Evolutionary conservation across 2,329 filamentous ascomycete genomes (phyloP).

Genomic region (Polytolypa hystricis): DNA sequence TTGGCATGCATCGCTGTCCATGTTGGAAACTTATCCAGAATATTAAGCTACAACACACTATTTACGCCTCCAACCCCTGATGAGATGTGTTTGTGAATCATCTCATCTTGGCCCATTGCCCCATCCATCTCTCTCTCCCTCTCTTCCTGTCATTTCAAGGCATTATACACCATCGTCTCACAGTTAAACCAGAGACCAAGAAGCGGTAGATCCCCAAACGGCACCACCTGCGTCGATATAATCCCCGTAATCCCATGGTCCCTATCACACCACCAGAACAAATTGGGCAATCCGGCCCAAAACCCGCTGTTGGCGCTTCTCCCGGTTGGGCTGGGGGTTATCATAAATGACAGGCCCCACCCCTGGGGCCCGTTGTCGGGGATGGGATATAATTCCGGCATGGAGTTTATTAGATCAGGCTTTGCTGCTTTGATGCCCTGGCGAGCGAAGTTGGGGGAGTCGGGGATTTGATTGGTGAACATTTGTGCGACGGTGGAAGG

Average conservation of each 20-base stretch:
- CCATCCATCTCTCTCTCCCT: not conserved
- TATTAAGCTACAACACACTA: no score
- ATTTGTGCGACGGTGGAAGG: conserved; percentile 50
- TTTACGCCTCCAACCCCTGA: no score
- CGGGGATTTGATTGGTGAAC: conserved; percentile 52
- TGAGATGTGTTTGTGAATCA: no score
- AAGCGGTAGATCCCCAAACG: conserved; percentile 37
- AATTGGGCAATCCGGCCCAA: conserved; percentile 51
- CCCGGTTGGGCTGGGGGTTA: conserved; percentile 42
- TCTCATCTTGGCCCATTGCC: no score
- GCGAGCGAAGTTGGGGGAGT: conserved; percentile 43
- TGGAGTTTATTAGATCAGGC: conserved; percentile 37
- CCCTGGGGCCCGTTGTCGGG: conserved; percentile 43
- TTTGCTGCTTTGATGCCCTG: conserved; percentile 37
- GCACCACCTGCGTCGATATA: conserved; percentile 41
- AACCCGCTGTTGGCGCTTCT: conserved; percentile 40
- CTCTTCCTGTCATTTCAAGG: conserved; percentile 1
- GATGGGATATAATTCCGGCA: conserved; percentile 42
- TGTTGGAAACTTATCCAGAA: no score
- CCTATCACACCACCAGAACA: conserved; percentile 53
- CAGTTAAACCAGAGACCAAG: conserved; percentile 30
- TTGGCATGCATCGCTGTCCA: no score
- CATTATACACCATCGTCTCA: conserved; percentile 31
- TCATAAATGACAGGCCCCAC: conserved; percentile 52
- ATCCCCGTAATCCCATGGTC: conserved; percentile 48